phyloP scores from a whole-genome alignment of 2,329 filamentous ascomycete species.

The Aspergillus sp. region DNA sequence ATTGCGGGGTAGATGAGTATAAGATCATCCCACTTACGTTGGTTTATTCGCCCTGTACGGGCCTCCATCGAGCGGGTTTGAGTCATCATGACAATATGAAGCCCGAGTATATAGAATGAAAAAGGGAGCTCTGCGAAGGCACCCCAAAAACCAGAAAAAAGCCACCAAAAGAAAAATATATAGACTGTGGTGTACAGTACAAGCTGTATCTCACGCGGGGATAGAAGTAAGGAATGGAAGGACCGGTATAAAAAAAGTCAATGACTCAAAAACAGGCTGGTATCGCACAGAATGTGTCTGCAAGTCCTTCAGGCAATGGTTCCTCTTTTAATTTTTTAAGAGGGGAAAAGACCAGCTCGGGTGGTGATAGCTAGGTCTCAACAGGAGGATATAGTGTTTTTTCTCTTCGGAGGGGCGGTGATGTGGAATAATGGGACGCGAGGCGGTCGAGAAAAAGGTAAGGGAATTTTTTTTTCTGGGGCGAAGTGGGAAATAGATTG shows the following conservation, averaged over 20 bases:
- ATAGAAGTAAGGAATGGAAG: constrained; percentile 11
- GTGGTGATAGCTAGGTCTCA: constrained; percentile 6
- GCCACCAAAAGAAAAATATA: constrained; percentile 4
- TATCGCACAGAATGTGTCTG: too few relatives aligned
- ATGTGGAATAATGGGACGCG: too few relatives aligned
- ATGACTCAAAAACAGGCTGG: constrained; percentile 6
- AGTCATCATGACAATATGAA: constrained; percentile 28
- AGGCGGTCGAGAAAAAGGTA: constrained; percentile 22
- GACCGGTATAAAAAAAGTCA: constrained; percentile 6
- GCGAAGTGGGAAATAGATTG: constrained; percentile 10
- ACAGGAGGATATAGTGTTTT: too few relatives aligned
- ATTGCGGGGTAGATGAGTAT: constrained; percentile 16
- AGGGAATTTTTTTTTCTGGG: constrained; percentile 24
- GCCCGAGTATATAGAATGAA: neutral
- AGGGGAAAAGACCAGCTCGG: constrained; percentile 5
- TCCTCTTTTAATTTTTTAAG: constrained; percentile 2
- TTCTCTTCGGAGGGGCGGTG: constrained; percentile 6
- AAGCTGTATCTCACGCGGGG: constrained; percentile 9
- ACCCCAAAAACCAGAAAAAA: constrained; percentile 5
- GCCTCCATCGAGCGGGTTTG: constrained; percentile 43
- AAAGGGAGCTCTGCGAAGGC: neutral
- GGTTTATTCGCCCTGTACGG: constrained; percentile 44
- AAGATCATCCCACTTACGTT: constrained; percentile 37
- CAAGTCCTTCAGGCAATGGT: constrained; percentile 2
- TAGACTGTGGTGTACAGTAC: constrained; percentile 4